Evolutionary conservation across 2,329 filamentous ascomycete genomes (phyloP).

Genomic region (Stagonosporopsis rhizophila): DNA sequence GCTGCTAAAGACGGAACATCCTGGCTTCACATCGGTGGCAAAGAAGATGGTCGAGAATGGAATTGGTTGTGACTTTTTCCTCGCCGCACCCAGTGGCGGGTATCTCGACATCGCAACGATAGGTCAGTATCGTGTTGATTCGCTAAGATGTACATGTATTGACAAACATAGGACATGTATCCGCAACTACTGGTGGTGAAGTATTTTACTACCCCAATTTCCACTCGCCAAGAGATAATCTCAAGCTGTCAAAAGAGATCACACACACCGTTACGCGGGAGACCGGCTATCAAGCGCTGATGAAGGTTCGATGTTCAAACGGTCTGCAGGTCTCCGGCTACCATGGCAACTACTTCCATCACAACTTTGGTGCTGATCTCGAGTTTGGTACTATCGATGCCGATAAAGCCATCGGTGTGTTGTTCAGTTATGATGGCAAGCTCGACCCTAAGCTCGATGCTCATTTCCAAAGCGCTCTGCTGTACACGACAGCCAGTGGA

Average conservation of each 20-base stretch:
- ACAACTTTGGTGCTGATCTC: conserved; percentile 92
- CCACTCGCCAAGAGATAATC: conserved; percentile 81
- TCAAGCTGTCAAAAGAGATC: conserved; percentile 85
- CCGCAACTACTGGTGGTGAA: conserved; percentile 90
- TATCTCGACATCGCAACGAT: conserved; percentile 95
- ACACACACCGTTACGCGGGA: conserved; percentile 85
- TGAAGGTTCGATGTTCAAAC: conserved; percentile 98
- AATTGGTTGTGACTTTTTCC: conserved; percentile 91
- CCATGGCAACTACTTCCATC: conserved; percentile 94
- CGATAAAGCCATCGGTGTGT: conserved; percentile 90
- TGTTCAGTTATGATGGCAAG: conserved; percentile 95
- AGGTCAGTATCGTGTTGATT: conserved; percentile 59
- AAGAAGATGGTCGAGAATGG: conserved; percentile 88
- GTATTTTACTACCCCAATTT: conserved; percentile 98
- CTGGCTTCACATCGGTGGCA: conserved; percentile 83
- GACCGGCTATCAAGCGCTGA: conserved; percentile 92
- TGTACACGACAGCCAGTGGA: conserved; percentile 91
- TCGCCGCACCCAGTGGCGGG: conserved; percentile 86
- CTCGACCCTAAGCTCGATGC: conserved; percentile 96
- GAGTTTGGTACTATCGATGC: conserved; percentile 92
- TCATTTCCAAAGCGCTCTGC: conserved; percentile 92
- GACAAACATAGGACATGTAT: conserved; percentile 70
- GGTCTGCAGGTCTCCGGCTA: conserved; percentile 93
- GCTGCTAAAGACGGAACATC: conserved; percentile 87
- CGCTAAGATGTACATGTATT: not conserved